Evolutionary conservation across 768 basidiomycete genomes (phyloP).

Genomic region (Calvatia gigantea): DNA sequence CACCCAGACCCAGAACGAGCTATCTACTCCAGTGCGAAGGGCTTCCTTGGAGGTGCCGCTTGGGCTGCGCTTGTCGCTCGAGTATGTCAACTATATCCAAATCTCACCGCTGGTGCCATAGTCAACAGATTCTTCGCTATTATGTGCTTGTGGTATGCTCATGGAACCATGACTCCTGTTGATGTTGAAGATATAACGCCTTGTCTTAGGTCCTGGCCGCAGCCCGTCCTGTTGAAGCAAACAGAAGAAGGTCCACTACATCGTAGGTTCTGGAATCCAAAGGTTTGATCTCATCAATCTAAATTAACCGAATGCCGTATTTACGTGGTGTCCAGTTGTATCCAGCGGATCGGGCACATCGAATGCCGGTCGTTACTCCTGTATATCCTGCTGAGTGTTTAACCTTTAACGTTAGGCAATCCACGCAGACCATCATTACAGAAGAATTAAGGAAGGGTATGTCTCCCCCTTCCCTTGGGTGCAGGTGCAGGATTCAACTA

Average conservation of each 20-base stretch:
- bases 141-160: slow-evolving; percentile 88
- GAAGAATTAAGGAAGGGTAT: slow-evolving; percentile 92
- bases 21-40: slow-evolving; percentile 97
- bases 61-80: slow-evolving; percentile 99
- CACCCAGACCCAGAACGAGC: slow-evolving; percentile 64
- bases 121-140: slow-evolving; percentile 98
- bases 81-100: slow-evolving; percentile 98
- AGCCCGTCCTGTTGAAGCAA: slow-evolving; percentile 94
- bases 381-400: slow-evolving; percentile 99
- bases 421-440: slow-evolving; percentile 94
- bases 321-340: slow-evolving; percentile 57
- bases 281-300: slow-evolving; percentile 40
- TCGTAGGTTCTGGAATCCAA: slow-evolving; percentile 97
- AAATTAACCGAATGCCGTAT: not conserved
- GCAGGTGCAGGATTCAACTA: not conserved
- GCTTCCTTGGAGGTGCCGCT: slow-evolving; percentile 96
- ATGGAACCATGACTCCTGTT: not conserved
- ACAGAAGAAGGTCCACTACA: slow-evolving; percentile 94
- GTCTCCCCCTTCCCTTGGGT: slow-evolving; percentile 6
- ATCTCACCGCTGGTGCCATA: slow-evolving; percentile 89
- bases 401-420: slow-evolving; percentile 97
- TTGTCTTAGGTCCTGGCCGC: slow-evolving; percentile 87
- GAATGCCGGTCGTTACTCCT: slow-evolving; percentile 99
- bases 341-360: slow-evolving; percentile 88
- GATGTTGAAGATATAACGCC: slow-evolving; percentile 9